Conservation (phyloP, 177 flowering plant genomes). For the Vitis hybrid region DNA sequence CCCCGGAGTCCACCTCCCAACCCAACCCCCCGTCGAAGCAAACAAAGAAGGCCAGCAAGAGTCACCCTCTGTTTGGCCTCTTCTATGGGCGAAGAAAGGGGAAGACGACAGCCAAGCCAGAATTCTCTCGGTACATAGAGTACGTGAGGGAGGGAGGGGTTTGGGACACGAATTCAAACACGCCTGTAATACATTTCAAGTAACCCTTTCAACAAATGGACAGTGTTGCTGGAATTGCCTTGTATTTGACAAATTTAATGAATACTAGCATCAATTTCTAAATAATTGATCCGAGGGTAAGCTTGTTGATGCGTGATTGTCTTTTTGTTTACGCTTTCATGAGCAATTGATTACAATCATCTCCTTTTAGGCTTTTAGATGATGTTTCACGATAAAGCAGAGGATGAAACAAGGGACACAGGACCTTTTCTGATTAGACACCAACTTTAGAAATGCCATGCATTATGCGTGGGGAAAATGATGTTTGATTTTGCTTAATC, state of each 20-base stretch:
- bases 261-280: too few species aligned
- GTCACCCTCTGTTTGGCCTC: slow-evolving; percentile 46
- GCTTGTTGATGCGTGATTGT: too few species aligned
- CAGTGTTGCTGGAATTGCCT: not conserved
- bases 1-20: not conserved
- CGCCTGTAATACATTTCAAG: slow-evolving; percentile 30
- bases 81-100: slow-evolving; percentile 29
- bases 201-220: not conserved
- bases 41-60: slow-evolving; percentile 29
- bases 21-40: slow-evolving; percentile 11
- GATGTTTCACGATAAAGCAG: too few species aligned
- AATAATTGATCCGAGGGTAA: too few species aligned
- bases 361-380: too few species aligned
- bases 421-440: too few species aligned
- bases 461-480: too few species aligned
- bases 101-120: slow-evolving; percentile 53
- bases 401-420: too few species aligned
- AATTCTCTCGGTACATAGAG: slow-evolving; percentile 52
- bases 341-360: too few species aligned
- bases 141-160: slow-evolving; percentile 57
- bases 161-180: slow-evolving; percentile 35
- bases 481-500: too few species aligned
- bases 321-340: too few species aligned
- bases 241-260: not conserved
- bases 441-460: too few species aligned